A percentile compares a stretch with the other conserved stretches of the same genome.
Evolutionary conservation across 345 rosid species (phyloP).

Genomic region (Lagerstroemia speciosa): DNA sequence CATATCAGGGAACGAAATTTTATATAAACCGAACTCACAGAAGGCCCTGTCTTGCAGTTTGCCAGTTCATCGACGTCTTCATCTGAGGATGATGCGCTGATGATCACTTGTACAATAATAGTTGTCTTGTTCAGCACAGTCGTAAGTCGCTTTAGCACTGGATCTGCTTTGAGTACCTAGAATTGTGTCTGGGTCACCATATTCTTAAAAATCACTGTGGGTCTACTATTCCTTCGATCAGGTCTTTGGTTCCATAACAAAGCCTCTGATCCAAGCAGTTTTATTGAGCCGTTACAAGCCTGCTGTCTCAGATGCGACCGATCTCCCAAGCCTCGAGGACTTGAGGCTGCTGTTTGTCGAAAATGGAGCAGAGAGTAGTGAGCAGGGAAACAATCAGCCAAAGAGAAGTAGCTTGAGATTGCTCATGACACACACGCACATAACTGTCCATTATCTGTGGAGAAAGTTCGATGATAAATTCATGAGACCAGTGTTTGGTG

Average conservation of each 20-base stretch:
- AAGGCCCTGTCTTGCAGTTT: conserved; percentile 32
- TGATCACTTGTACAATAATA: conserved; percentile 52
- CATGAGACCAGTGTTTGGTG: conserved; percentile 73
- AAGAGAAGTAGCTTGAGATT: conserved; percentile 34
- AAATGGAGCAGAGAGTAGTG: conserved; percentile 23
- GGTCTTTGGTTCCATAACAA: conserved; percentile 59
- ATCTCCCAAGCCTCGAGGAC: conserved; percentile 46
- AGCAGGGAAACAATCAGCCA: conserved; percentile 10
- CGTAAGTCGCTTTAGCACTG: conserved; percentile 22
- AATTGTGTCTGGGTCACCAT: not conserved
- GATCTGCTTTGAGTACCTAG: not conserved
- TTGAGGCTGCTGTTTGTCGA: conserved; percentile 39
- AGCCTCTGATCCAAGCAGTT: conserved; percentile 48
- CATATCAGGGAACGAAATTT: not conserved
- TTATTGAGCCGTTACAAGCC: conserved; percentile 29
- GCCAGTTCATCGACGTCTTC: conserved; percentile 1
- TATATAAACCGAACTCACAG: not conserved
- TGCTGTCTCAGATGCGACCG: conserved; percentile 30
- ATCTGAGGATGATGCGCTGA: conserved; percentile 25
- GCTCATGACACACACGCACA: conserved; percentile 38
- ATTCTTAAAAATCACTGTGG: not conserved
- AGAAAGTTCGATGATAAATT: conserved; percentile 55
- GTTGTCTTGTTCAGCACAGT: conserved; percentile 63
- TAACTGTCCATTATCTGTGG: conserved; percentile 55
- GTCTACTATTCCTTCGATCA: conserved; percentile 10